These are phyloP conservation scores for Gillenia trifoliata DNA, from an alignment of 306 rosid species.

Conservation along the genomic window DNA sequence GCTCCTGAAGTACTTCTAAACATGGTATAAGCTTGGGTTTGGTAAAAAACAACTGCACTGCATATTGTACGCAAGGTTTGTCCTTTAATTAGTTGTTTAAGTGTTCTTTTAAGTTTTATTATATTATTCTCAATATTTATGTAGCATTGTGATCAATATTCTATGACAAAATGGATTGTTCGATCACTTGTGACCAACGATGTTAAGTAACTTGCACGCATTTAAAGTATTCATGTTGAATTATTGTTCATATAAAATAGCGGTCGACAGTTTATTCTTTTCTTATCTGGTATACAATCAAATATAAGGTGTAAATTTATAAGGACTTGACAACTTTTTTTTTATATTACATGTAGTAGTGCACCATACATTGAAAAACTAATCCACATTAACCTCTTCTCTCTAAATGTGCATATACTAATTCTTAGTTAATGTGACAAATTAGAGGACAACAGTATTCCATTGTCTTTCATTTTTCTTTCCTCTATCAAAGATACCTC, in stretches of 20 bases:
- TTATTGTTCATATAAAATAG: too few relatives aligned
- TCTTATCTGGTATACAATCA: neutral
- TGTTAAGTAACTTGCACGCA: slow-evolving; percentile 1
- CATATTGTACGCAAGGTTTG: neutral
- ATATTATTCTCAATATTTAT: neutral
- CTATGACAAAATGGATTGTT: neutral
- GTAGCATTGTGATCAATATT: neutral
- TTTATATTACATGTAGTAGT: neutral
- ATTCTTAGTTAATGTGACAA: neutral
- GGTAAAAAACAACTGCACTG: neutral
- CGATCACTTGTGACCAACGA: neutral
- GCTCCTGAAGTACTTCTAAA: slow-evolving; percentile 1
- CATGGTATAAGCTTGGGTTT: neutral
- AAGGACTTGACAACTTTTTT: too few relatives aligned
- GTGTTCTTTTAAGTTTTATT: neutral
- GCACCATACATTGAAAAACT: neutral
- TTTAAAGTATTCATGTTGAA: neutral
- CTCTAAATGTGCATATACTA: neutral
- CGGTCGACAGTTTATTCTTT: too few relatives aligned
- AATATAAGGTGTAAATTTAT: neutral
- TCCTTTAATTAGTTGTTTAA: neutral
- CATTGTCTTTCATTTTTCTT: neutral
- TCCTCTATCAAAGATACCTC: neutral
- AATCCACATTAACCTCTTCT: too few relatives aligned
- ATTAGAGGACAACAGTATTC: neutral